Base-by-base conservation (phyloP, 192 early-diverging fungal species). In the Backusella australiensis region DNA sequence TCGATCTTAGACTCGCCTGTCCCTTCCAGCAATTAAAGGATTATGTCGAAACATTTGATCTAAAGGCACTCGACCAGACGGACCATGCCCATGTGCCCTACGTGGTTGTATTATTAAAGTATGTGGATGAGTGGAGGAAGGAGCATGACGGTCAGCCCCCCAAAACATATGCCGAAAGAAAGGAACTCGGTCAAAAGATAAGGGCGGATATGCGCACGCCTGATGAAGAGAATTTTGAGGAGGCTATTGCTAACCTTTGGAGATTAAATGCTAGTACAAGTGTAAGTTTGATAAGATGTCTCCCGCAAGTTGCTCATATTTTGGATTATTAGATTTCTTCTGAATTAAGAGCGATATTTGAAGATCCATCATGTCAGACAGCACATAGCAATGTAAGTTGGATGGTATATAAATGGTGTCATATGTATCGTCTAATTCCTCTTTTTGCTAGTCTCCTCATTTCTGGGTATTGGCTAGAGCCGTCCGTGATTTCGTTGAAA, bases 391-490 rank as follows among this genome's bases (percentile, higher is more conserved):
- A 67, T 65, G 44, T 29, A 52, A 29, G 36, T 32, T 32, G 32
- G 32, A 32, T 32, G 32, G 32, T 0, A 2, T 32, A 32, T 3
- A 32, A 3, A 3, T 32, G 32, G 32, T 0, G 32, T 3, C 32
- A 32, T 32, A 32, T 32, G 32, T 32, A 32, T 32, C 1, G 2
- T 32, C 32, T 32, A 32, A 32, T 32, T 32, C 32, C 32, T 32
- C 32, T 32, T 32, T 32, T 32, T 32, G 32, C 32, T 32, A 32
- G 32, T 87, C 93, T 2, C 72, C 89, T 14, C 85, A 83, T 72
- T 99, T 99, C 77, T 99, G 97, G 97, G 88, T 97, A 32, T 81
- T 96, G 67, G 88, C 87, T 1, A 85, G 89, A 34, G 96, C 96
- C 0, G 81, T 95, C 21, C 83, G 89, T 65, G 89, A 94, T 23